Evolutionary conservation across 371 early-diverging fungal species (phyloP), one percentile per base, ranked within the genome.

Genomic region (Circinella minor): DNA sequence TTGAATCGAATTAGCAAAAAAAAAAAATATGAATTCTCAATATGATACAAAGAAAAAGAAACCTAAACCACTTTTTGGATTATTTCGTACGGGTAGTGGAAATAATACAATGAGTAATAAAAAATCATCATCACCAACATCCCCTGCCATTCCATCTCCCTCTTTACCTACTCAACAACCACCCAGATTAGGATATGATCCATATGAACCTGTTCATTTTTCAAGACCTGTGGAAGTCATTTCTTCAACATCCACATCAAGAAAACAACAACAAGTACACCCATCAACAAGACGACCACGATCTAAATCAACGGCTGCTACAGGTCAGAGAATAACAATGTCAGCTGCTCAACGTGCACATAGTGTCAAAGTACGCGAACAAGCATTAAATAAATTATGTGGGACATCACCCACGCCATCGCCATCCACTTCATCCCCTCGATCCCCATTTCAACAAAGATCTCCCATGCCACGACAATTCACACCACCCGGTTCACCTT

Each of bases 31-130:
- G 51, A 51, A 51, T n/a, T 51, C 51, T 8, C 57, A 57, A 7
- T n/a, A 34, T n/a, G 57, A 57, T 27, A 10, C 57, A 11, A 57
- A 57, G 36, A 60, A 57, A 11, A 67, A 67, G 57, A 67, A 67
- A 39, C 67, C 67, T 3, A 61, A 60, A 34, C 67, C 67, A 10
- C 36, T 67, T 18, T 67, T 67, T 60, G 49, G 67, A 34, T 36
- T 67, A 8, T 67, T 67, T 14, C 59, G 67, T 43, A 43, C 43
- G 0, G 43, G 43, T 43, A 3, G 43, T 43, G 9, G 11, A 9
- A 43, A 43, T 13, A 66, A 43, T 43, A 55, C 9, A 18, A 67
- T 5, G 15, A 18, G 61, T 36, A 37, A 37, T n/a, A 10, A 39
- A 10, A 61, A 61, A 61, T 18, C 61, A 61, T 18, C 36, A n/a